phyloP scores from a whole-genome alignment of 192 early-diverging fungal genomes.

The Coemansia javaensis region DNA sequence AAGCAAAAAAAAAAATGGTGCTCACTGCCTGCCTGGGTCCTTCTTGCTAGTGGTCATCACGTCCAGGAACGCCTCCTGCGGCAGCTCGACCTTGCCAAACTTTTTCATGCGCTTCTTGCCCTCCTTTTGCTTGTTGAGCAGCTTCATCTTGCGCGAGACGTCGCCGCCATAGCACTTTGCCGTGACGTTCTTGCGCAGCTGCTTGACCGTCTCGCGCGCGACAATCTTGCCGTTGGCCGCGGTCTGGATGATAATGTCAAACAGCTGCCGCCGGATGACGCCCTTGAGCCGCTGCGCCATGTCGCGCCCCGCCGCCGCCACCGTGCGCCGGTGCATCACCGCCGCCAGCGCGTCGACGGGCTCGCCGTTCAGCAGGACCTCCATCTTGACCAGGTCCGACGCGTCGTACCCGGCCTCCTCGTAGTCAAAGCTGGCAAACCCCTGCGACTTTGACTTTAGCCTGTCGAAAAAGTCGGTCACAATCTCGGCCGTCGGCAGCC shows the following conservation, averaged over 20 bases:
- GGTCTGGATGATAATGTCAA: constrained; percentile 93
- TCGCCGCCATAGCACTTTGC: constrained; percentile 98
- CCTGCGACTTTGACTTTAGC: constrained; percentile 85
- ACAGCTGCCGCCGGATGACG: constrained; percentile 83
- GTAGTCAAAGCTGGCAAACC: constrained; percentile 86
- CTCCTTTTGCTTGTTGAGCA: constrained; percentile 90
- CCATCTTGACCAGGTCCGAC: constrained; percentile 89
- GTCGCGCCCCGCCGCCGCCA: constrained; percentile 68
- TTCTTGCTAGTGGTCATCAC: constrained; percentile 26
- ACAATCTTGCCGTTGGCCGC: constrained; percentile 78
- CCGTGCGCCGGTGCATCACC: constrained; percentile 73
- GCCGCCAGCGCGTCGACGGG: constrained; percentile 89
- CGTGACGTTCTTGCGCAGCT: constrained; percentile 91
- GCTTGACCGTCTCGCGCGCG: constrained; percentile 79
- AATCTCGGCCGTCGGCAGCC: constrained; percentile 86
- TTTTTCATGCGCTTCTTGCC: constrained; percentile 95
- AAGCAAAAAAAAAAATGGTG: background rate
- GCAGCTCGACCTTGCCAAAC: constrained; percentile 83
- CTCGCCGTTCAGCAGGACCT: constrained; percentile 84
- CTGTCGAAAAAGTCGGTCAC: constrained; percentile 94
- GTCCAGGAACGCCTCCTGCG: constrained; percentile 82
- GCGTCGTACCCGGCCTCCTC: constrained; percentile 84
- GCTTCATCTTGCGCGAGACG: constrained; percentile 95
- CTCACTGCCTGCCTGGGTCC: constrained; percentile 3
- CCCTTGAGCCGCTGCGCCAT: constrained; percentile 79